Conservation (phyloP, 805 yeast genomes). For the Yarrowia sp. region DNA sequence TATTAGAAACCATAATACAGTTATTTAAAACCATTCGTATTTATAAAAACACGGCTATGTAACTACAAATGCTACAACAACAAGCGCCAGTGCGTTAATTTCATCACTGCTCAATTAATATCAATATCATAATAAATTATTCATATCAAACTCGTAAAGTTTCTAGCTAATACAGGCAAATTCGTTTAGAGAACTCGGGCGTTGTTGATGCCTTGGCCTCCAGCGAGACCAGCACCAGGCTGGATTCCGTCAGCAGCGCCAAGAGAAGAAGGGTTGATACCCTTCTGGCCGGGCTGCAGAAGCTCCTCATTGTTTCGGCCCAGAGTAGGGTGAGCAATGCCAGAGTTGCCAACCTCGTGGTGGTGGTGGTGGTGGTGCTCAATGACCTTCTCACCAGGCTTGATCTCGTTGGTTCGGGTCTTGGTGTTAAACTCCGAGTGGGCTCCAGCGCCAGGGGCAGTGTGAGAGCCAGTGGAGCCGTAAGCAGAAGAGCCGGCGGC, state of each 20-base stretch:
- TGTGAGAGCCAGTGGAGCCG: slow-evolving; percentile 7
- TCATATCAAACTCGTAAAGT: neutral
- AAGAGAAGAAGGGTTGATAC: slow-evolving; percentile 8
- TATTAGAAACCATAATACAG: no score
- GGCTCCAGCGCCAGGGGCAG: neutral
- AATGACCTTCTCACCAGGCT: slow-evolving; percentile 18
- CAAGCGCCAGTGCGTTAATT: no score
- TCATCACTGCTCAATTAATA: neutral
- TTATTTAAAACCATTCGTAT: no score
- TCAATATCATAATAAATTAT: slow-evolving; percentile 9
- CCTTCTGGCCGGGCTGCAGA: slow-evolving; percentile 2
- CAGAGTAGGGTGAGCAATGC: slow-evolving; percentile 14
- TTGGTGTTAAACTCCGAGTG: slow-evolving; percentile 4
- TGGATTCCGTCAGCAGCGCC: neutral
- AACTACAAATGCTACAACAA: no score
- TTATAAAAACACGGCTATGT: no score
- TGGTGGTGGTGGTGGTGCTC: slow-evolving; percentile 26
- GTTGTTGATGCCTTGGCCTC: slow-evolving; percentile 1
- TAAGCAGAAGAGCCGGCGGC: neutral
- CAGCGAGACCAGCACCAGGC: neutral
- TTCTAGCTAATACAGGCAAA: neutral
- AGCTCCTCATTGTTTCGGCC: slow-evolving; percentile 22
- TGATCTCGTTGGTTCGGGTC: neutral
- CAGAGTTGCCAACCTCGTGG: neutral
- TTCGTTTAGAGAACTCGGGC: slow-evolving; percentile 6